Evolutionary conservation across 2,329 filamentous ascomycete species (phyloP), one percentile per base, ranked within the genome.

Genomic region (Aspergillus caelatus): DNA sequence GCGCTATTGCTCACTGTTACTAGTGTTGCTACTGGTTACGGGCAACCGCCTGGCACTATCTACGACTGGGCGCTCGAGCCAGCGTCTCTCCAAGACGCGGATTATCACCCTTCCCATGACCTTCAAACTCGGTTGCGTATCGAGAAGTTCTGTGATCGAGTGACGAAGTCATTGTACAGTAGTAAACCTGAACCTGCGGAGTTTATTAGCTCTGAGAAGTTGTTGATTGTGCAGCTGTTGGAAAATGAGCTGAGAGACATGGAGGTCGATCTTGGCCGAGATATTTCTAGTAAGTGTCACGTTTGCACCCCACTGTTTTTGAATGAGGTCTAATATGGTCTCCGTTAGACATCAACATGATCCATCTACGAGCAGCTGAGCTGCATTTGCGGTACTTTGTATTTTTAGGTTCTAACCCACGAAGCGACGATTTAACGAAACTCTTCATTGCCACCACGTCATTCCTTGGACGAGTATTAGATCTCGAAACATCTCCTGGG

Each of bases 21-120:
- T 56, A 86, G 85, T 63, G 86, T 89, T 61, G 86, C 86, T 4
- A 89, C 86, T 34, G 86, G 86, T 6, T 86, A 88, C 69, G 88
- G 88, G 6, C 86, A 89, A 69, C 88, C 88, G 21, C 85, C 88
- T 5, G 82, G 84, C 68, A 88, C 84, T 46, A 83, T 82, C 61
- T 89, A 84, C 74, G 87, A 84, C 67, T 88, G 81, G 78, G 88
- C 82, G 12, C 81, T 85, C 30, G 78, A 79, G 50, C 77, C 77
- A 19, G 75, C 77, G n/a, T 80, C 81, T 34, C 70, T 79, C 57
- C 79, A 73, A 60, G 79, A 81, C 63, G 77, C 79, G 1, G 79
- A 78, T 62, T 83, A 82, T 61, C 75, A 75, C 12, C 74, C 86
- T 62, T 83, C 85, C 26, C 75, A 80, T 6, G 82, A 85, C 23